These are phyloP conservation scores for Metarhizium anisopliae DNA, from an alignment of 2,329 filamentous ascomycete genomes.

Conservation along the genomic window DNA sequence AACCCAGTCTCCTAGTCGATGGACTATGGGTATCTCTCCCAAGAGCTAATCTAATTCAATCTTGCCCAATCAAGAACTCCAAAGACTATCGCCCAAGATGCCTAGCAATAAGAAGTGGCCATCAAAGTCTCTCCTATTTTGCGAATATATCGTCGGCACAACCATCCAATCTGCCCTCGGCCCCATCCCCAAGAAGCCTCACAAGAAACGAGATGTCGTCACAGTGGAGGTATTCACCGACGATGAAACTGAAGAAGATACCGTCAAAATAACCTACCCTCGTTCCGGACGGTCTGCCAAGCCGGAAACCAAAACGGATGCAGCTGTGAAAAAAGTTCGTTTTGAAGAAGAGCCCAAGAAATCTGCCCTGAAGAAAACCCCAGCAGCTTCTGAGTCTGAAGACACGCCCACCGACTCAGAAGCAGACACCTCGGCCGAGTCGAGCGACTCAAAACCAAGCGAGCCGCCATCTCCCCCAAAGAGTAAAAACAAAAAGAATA, in stretches of 20 bases:
- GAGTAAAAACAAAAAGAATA: conserved; percentile 13
- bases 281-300: conserved; percentile 19
- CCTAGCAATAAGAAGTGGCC: not conserved
- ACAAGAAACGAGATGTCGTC: conserved; percentile 22
- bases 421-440: conserved; percentile 9
- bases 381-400: conserved; percentile 10
- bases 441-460: conserved; percentile 11
- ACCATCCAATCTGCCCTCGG: conserved; percentile 22
- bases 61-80: not conserved
- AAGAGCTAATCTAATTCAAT: not conserved
- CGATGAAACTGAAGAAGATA: conserved; percentile 41
- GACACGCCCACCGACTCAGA: conserved; percentile 15
- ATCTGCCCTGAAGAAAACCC: conserved; percentile 27
- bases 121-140: conserved; percentile 13
- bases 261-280: conserved; percentile 39
- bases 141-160: conserved; percentile 33
- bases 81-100: not conserved
- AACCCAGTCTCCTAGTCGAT: not conserved
- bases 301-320: conserved; percentile 3
- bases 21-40: not conserved
- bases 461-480: conserved; percentile 8
- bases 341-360: conserved; percentile 27
- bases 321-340: conserved; percentile 31
- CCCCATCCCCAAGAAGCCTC: conserved; percentile 16
- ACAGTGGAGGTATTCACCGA: conserved; percentile 38